Percentiles rank a stretch among this genome's conserved stretches.
phyloP scores from a whole-genome alignment of 2,329 filamentous ascomycete genomes.

The Neonectria magnoliae region DNA sequence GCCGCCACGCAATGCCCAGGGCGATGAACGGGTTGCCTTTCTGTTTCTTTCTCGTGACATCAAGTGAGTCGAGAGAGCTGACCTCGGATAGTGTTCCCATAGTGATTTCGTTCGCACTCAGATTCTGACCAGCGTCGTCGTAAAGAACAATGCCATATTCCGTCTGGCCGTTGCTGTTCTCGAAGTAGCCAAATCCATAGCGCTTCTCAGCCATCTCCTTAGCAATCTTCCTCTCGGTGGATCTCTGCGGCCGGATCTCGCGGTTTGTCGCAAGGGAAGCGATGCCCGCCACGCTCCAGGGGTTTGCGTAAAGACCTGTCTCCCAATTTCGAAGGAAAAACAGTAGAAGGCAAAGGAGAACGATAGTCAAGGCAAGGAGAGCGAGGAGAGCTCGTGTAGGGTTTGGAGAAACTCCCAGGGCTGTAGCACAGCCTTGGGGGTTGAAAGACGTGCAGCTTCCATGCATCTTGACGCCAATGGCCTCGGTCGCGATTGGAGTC shows the following conservation, averaged over 20 bases:
- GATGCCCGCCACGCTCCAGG: conserved; percentile 45
- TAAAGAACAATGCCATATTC: conserved; percentile 42
- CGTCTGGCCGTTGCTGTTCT: conserved; percentile 30
- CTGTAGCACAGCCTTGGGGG: conserved; percentile 35
- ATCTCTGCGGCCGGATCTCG: conserved; percentile 32
- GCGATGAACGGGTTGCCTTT: conserved; percentile 48
- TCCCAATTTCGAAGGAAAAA: conserved; percentile 36
- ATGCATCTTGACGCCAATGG: conserved; percentile 41
- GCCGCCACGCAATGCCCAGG: conserved; percentile 49
- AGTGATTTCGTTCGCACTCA: conserved; percentile 7
- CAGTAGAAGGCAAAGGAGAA: conserved; percentile 33
- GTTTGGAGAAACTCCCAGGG: conserved; percentile 35
- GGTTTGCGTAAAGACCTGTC: conserved; percentile 43
- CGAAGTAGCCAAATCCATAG: conserved; percentile 41
- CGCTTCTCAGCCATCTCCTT: conserved; percentile 40
- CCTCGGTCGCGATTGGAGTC: conserved; percentile 38
- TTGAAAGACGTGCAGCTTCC: conserved; percentile 36
- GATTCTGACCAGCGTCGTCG: conserved; percentile 30
- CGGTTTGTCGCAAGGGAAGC: conserved; percentile 39
- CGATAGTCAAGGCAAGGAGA: conserved; percentile 30
- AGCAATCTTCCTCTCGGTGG: conserved; percentile 36
- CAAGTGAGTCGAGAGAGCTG: conserved; percentile 31
- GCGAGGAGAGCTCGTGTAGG: conserved; percentile 34
- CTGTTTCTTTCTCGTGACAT: conserved; percentile 3
- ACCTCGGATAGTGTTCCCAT: conserved; percentile 20